Evolutionary conservation across 345 rosid genomes (phyloP).

Genomic region (Camelina laxa): DNA sequence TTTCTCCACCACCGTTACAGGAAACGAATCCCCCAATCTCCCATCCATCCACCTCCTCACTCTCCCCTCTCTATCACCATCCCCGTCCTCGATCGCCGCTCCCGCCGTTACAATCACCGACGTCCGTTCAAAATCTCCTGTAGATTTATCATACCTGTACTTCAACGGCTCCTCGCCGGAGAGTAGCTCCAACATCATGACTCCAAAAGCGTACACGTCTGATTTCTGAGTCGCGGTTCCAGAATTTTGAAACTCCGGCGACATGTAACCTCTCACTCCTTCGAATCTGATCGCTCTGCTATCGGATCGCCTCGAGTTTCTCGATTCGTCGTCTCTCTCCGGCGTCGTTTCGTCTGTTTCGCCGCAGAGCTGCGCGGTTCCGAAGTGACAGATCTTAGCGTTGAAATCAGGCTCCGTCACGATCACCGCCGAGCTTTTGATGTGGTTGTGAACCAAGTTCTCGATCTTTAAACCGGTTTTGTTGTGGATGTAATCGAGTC

Average conservation of each 20-base stretch:
- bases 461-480: conserved; percentile 63
- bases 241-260: conserved; percentile 65
- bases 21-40: conserved; percentile 80
- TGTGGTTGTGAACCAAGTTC: conserved; percentile 71
- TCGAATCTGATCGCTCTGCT: conserved; percentile 56
- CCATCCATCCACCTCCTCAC: conserved; percentile 77
- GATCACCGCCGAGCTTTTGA: conserved; percentile 69
- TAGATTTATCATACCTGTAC: conserved; percentile 54
- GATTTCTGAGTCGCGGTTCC: conserved; percentile 76
- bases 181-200: conserved; percentile 74
- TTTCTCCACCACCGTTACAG: conserved; percentile 66
- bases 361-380: conserved; percentile 81
- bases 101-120: conserved; percentile 70
- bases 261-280: conserved; percentile 85
- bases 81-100: conserved; percentile 47
- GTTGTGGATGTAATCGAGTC: conserved; percentile 87
- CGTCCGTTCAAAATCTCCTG: conserved; percentile 55
- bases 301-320: conserved; percentile 39
- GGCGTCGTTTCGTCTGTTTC: conserved; percentile 53
- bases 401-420: conserved; percentile 69
- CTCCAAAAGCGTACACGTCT: conserved; percentile 81
- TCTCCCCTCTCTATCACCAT: conserved; percentile 40
- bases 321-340: conserved; percentile 21
- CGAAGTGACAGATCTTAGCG: conserved; percentile 83
- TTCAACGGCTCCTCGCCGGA: conserved; percentile 81